Base-by-base conservation (phyloP, 148 eudicot species). In the Polygonum aviculare region DNA sequence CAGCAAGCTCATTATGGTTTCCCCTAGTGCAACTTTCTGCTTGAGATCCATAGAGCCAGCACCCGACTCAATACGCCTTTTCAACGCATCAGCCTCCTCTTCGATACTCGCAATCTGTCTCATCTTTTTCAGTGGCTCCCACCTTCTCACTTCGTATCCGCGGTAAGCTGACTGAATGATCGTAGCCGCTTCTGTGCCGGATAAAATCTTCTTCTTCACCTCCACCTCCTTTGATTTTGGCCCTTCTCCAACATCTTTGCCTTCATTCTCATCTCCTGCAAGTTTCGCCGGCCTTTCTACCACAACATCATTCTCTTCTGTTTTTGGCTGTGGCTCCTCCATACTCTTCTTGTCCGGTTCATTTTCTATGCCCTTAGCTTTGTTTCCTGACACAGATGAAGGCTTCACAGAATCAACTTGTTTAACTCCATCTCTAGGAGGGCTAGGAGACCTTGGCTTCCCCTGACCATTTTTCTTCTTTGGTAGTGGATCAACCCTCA, bases 81-180 rank as follows among this genome's bases (percentile, higher is more conserved):
- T 83, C 36, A 89, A 21, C 74, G 79, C 77, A 31, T 52, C 51
- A 40, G 79, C 85, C 71, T 88, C 82, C 70, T 83, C 87, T 1
- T 55, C 78, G 38, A 91, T 73, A 75, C 78, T 39, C 41, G 80
- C 88, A 36, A 93, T 88, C 62, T 91, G 84, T 82, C 80, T 88
- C 79, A 91, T 79, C 75, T 93, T 93, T 80, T 89, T 87, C 78
- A 93, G 50, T 9, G 88, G 87, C 65, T 84, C 86, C 85, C 83
- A 86, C 81, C 86, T 91, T 76, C 96, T 89, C 49, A 87, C 83
- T 51, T 76, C 88, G 74, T 82, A 88, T 40, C 96, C 96, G 69
- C 91, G 98, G 76, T 82, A 91, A 2, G 79, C 90, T 40, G 96
- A 83, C 81, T 93, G 92, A 59, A 93, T 84, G 11, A 81, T 63